Evolutionary conservation across 495 filamentous ascomycete genomes (phyloP), one percentile per base, ranked within the genome.

Genomic region (Penicillium cataractarum): DNA sequence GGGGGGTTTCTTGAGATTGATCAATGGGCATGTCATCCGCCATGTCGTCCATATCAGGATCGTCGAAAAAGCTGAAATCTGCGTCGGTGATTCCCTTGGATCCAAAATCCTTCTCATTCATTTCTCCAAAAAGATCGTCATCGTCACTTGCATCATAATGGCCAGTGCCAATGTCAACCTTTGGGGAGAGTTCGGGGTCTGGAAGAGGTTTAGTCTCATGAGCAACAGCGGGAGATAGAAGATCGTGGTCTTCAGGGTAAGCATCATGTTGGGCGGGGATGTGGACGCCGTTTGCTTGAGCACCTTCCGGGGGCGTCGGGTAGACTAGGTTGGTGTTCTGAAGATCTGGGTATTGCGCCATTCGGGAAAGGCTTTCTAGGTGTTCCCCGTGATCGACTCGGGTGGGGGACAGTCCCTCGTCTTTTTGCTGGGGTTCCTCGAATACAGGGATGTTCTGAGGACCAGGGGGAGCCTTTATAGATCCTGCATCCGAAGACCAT

Each of bases 21-120:
- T 66, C 57, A 10, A 51, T 7, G 22, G 62, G 46, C 8, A 48
- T 33, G 29, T 44, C 68, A 46, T 54, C 55, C 27, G 55, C 64
- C 63, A 76, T 71, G n/a, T 56, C 73, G 9, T 77, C 79, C 22
- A 82, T 71, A 51, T 76, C 81, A 6, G 82, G 83, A 46, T 88
- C 85, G 69, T 96, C 92, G 60, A 97, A 97, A 69, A 96, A 97
- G 74, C 85, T 94, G 74, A 97, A 97, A 70, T 97, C 93, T 3
- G 87, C 80, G 67, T 97, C 93, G 2, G 91, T 93, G 21, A 97
- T 86, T n/a, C 88, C 90, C 65, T 87, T 89, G 22, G 88, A 82
- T 22, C 87, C 91, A 73, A 96, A 97, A 59, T 93, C 84, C 71
- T 90, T 88, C 31, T 86, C 89, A 40, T 86, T 86, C 32, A 90